Evolutionary conservation across 208 protist genomes (phyloP).

Genomic region (Porcisia hertigi): DNA sequence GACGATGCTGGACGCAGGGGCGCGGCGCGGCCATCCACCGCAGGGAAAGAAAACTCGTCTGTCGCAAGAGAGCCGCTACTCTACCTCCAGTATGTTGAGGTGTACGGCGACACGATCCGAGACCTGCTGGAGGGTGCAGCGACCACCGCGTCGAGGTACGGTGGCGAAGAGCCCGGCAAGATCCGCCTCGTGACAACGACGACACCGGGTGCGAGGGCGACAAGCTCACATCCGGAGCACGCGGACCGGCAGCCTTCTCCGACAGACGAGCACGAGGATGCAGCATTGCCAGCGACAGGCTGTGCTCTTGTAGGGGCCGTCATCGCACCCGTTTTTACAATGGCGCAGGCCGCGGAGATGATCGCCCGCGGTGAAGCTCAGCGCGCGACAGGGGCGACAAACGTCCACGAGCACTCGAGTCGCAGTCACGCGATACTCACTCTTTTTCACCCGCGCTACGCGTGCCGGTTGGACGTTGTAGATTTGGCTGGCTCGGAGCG

Average conservation of each 20-base stretch:
- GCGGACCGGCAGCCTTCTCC: background rate
- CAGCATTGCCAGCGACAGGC: background rate
- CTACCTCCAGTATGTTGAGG: constrained; percentile 90
- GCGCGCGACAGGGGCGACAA: constrained; percentile 89
- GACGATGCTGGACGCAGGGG: constrained; percentile 11
- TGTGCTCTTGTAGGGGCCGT: constrained; percentile 55
- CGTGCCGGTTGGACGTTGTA: constrained; percentile 89
- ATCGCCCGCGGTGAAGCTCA: constrained; percentile 73
- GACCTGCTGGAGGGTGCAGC: constrained; percentile 71
- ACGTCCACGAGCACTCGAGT: constrained; percentile 87
- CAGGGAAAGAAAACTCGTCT: too few species aligned
- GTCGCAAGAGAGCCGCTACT: constrained; percentile 23
- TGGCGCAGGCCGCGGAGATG: constrained; percentile 64
- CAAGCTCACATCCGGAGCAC: background rate
- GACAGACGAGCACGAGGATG: background rate
- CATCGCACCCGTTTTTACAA: constrained; percentile 46
- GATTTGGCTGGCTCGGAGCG: constrained; percentile 93
- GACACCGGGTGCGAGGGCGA: background rate
- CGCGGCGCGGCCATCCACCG: background rate
- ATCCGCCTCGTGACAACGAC: constrained; percentile 24
- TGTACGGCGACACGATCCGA: constrained; percentile 93
- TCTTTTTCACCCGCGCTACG: constrained; percentile 65
- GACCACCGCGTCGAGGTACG: background rate
- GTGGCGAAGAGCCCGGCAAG: constrained; percentile 29
- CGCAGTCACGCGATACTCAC: constrained; percentile 94